Evolutionary conservation across 1,284 basidiomycete species (phyloP), one percentile per base, ranked within the genome.

Genomic region (Sporisorium exsertum): DNA sequence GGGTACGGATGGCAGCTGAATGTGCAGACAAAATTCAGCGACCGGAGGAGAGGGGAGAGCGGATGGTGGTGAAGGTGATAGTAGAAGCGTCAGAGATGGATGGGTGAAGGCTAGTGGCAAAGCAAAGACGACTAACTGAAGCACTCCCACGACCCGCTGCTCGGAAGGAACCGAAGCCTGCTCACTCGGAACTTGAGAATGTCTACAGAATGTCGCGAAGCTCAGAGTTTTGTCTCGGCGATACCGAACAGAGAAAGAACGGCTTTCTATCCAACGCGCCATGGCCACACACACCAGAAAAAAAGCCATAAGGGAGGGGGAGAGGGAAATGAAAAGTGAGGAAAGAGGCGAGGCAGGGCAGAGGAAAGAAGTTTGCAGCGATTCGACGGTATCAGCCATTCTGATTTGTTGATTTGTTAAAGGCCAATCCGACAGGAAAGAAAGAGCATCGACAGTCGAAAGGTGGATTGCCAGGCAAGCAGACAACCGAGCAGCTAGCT

Each of bases 1-100:
- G n/a, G 37, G 16, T 55, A 53, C 56, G 51, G 49, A 50, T 45
- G 47, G 32, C 8, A 47, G 45, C 56, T 56, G 60, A 37, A 58
- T 50, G 22, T 35, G 45, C 32, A 58, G 60, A 59, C 56, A 59
- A 53, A 46, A 33, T 55, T 27, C 66, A 63, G 66, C 56, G 18
- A 52, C 51, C 33, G 55, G 32, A 49, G 55, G 18, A 8, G 50
- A 22, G 24, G 12, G 20, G 22, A 33, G 33, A 35, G 13, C 29
- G 18, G 45, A 52, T 43, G 45, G 26, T 22, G 52, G 27, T 43
- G 55, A 52, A 27, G 40, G 33, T 49, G 53, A 46, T 60, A 54
- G 27, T 46, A 35, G 46, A 24, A 40, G 40, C 35, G 20, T 9
- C 43, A 55, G 40, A 3, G 26, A 43, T 24, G 46, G 15, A 27